Evolutionary conservation across 345 rosid genomes (phyloP), one percentile per base, ranked within the genome.

Genomic region (Eucalyptus tenuipes): DNA sequence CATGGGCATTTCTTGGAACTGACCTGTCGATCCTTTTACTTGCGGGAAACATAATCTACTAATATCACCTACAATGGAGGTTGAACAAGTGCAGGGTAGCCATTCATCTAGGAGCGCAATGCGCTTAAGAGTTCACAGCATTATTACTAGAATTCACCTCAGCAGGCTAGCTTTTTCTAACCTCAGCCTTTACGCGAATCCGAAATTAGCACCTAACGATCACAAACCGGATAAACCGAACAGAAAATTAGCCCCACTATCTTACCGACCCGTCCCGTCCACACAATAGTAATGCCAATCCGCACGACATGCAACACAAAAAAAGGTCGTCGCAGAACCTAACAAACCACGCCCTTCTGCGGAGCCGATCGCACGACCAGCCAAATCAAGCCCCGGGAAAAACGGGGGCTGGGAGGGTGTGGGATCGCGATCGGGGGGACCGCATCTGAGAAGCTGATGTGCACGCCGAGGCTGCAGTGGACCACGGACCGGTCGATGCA

Each of bases 401-500:
- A 52, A 52, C 57, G 57, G 2, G 57, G 57, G 57, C 10, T 52
- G 25, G 25, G 57, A 20, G 57, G 57, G 25, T 52, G 57, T 1
- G 4, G 57, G 57, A 52, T 52, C 1, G 57, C 2, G 55, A 52
- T 52, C 22, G 24, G 2, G 9, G 55, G 25, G 25, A 52, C 7
- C 87, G 33, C 81, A 98, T 99, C 99, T 94, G 89, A 98, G 92
- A 98, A 98, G 91, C 99, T 95, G 92, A 98, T 89, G 88, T 97
- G 99, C 25, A 97, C 99, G 87, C 99, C 99, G 68, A 97, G 98
- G 91, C 93, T 95, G 22, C 99, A 97, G 90, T 95, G 99, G 89
- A 92, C 95, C 33, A 96, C 99, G 10, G 99, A 98, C 93, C 99
- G 97, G 93, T 97, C 99, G 86, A 98, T 98, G 91, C 99, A 97